These are phyloP conservation scores for Colletotrichum endophyticum DNA, from an alignment of 2,329 filamentous ascomycete species.

Conservation along the genomic window DNA sequence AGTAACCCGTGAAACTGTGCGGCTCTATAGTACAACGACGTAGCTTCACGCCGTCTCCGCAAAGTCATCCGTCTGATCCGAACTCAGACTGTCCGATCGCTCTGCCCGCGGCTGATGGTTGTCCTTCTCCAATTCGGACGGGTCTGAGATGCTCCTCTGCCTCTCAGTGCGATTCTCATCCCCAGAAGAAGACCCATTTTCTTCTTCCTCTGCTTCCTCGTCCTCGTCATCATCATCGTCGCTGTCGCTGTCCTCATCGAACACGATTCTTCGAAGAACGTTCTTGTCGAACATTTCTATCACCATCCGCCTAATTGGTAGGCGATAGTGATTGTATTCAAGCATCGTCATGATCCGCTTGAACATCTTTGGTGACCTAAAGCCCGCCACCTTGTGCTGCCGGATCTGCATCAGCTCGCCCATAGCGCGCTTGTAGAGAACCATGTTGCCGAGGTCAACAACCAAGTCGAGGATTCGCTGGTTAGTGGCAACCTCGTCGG, in stretches of 20 bases:
- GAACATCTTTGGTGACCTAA: conserved; percentile 80
- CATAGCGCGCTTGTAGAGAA: conserved; percentile 86
- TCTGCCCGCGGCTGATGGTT: background rate
- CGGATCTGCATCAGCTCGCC: conserved; percentile 83
- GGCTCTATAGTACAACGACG: background rate
- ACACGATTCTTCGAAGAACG: conserved; percentile 83
- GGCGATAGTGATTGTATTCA: conserved; percentile 86
- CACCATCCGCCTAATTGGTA: conserved; percentile 86
- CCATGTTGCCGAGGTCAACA: conserved; percentile 89
- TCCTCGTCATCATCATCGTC: conserved; percentile 61
- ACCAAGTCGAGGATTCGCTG: conserved; percentile 86
- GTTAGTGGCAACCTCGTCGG: conserved; percentile 68
- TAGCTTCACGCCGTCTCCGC: background rate
- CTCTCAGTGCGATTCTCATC: conserved; percentile 61
- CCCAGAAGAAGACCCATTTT: conserved; percentile 41
- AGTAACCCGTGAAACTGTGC: background rate
- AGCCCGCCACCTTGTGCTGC: conserved; percentile 74
- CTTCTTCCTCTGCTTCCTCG: conserved; percentile 53
- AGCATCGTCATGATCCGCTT: conserved; percentile 83
- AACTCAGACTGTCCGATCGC: conserved; percentile 8
- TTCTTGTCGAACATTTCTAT: conserved; percentile 94
- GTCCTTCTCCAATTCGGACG: conserved; percentile 12
- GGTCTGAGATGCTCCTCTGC: conserved; percentile 58
- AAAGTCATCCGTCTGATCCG: conserved; percentile 4
- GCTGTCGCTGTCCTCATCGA: conserved; percentile 73